Conservation (phyloP, 2,329 filamentous ascomycete species). For the Colletotrichum coccodes region DNA sequence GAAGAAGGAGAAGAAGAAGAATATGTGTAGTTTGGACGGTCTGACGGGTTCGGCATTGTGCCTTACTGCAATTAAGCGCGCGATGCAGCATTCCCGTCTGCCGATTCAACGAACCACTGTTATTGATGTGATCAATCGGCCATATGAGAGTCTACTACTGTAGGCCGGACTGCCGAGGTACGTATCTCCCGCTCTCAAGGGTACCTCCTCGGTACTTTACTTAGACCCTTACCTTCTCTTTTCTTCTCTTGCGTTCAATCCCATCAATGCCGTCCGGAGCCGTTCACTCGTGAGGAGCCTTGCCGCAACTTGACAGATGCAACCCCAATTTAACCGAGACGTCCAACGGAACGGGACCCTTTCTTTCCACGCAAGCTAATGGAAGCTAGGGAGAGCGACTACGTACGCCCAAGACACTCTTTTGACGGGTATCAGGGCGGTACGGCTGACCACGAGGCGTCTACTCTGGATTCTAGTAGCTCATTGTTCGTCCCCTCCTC, state of each 20-base stretch:
- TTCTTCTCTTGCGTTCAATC: too few species aligned
- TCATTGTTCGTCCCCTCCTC: not conserved
- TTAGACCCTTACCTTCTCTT: not conserved
- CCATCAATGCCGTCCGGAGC: not conserved
- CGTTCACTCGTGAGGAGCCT: slow-evolving; percentile 12
- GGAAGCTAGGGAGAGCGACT: slow-evolving; percentile 17
- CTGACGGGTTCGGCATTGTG: not conserved
- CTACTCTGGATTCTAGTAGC: not conserved
- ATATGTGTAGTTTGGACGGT: not conserved
- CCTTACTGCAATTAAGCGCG: not conserved
- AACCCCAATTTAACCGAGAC: slow-evolving; percentile 31
- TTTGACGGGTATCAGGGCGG: not conserved
- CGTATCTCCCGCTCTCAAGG: not conserved
- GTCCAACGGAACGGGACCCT: slow-evolving; percentile 19
- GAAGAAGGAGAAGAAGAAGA: too few species aligned
- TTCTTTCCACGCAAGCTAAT: slow-evolving; percentile 23
- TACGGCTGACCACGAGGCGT: slow-evolving; percentile 7
- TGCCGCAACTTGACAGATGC: slow-evolving; percentile 9
- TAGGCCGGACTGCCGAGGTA: not conserved
- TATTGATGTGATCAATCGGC: not conserved
- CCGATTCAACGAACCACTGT: not conserved
- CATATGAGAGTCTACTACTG: not conserved
- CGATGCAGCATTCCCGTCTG: not conserved
- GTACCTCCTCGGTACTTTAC: not conserved
- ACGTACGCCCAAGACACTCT: slow-evolving; percentile 12